Evolutionary conservation across 345 rosid species (phyloP), one percentile per base, ranked within the genome.

Genomic region (Lepidium sativum): DNA sequence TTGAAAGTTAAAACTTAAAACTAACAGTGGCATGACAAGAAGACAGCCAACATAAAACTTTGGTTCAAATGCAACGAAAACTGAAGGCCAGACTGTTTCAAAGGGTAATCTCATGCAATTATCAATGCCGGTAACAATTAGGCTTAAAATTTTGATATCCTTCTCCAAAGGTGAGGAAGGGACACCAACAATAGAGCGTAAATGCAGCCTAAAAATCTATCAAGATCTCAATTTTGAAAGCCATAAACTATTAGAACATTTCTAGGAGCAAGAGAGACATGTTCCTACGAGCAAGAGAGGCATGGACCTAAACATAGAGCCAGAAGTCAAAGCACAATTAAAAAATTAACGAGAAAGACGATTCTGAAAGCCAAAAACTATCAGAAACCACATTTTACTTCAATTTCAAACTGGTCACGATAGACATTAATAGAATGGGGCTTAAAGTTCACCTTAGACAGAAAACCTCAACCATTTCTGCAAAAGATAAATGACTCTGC

Each of bases 401-500:
- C 64, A 47, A 11, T 54, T 18, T 25, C 45, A 51, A 9, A 13
- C 16, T 1, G 6, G 3, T 29, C 20, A 13, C 13, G 8, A 31
- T 33, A 23, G 43, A 33, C 14, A 9, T 35, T 54, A 14, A 42
- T 42, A 42, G n/a, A 41, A 39, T 11, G 17, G 6, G 10, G 12
- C 16, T 25, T 43, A 52, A 43, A 27, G 16, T 27, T 17, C 9
- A 17, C 49, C 49, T 27, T 60, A 80, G 63, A 45, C 70, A 4
- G 0, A 70, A 71, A 66, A 82, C 79, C 71, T 76, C 78, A 49
- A 79, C 67, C 50, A 78, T 32, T 10, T 75, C 79, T 27, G 69
- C 55, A 60, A 77, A 69, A 69, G 25, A 37, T 9, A 37, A 16
- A 50, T 31, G 48, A 51, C 39, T 27, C 21, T 8, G 29, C 38